These are phyloP conservation scores for Sistotremastrum niveocremeum DNA, from an alignment of 768 basidiomycete genomes.

Conservation along the genomic window DNA sequence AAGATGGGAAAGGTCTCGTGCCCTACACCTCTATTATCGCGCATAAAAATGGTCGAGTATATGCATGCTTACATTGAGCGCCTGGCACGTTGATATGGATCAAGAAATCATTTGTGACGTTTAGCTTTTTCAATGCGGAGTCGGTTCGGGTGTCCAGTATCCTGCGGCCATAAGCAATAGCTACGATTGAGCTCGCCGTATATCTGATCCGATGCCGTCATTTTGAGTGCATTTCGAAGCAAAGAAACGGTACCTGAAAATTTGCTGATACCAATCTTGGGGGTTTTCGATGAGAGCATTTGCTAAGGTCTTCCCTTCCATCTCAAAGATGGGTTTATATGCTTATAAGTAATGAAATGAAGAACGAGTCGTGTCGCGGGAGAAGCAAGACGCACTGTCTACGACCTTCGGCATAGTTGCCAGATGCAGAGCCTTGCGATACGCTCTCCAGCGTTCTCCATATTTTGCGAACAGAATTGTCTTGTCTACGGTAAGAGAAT, in stretches of 20 bases:
- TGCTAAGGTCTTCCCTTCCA: constrained; percentile 5
- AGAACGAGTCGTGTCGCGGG: background rate
- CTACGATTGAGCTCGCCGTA: constrained; percentile 7
- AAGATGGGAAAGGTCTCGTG: constrained; percentile 9
- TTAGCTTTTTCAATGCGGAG: constrained; percentile 5
- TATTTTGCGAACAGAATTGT: constrained; percentile 6
- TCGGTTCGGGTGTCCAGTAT: constrained; percentile 4
- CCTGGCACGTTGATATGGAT: constrained; percentile 7
- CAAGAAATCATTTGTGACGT: constrained; percentile 3
- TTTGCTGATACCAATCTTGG: constrained; percentile 2
- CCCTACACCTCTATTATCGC: background rate
- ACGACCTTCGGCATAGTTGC: constrained; percentile 7
- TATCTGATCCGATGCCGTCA: constrained; percentile 1
- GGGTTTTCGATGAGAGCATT: constrained; percentile 3
- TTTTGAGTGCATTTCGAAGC: background rate
- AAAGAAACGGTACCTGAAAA: background rate
- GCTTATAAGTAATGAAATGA: background rate
- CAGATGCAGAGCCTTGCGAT: constrained; percentile 7
- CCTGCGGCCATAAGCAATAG: constrained; percentile 5
- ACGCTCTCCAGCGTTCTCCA: constrained; percentile 7
- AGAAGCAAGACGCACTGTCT: constrained; percentile 3
- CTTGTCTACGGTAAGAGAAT: constrained; percentile 1
- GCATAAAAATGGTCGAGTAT: background rate
- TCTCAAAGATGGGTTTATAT: constrained; percentile 7
- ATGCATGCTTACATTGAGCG: constrained; percentile 5